Base-by-base conservation (phyloP, 1,139 yeast species). In the Taphrina wiesneri region DNA sequence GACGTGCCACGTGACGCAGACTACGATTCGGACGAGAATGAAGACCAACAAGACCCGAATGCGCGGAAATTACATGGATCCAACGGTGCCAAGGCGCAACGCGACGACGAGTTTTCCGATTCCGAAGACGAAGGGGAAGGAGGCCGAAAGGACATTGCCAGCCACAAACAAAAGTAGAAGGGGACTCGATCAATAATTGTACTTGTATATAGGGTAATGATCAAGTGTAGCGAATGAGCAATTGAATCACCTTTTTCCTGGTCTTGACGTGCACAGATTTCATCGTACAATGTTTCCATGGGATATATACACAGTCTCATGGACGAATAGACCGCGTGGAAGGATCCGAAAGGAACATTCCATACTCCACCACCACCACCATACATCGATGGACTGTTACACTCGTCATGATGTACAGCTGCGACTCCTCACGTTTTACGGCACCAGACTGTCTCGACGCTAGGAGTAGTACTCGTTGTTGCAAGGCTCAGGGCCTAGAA, bases 1-100 rank as follows among this genome's bases (percentile, higher is more conserved):
- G 84, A 86, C 66, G 96, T 90, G 45, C 99, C 98, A 5, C 82
- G 85, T 64, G 98, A 93, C 76, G 82, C 86, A 15, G 96, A 89
- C 72, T 77, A 71, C 36, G 79, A 77, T 36, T 80, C 77, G 68
- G 97, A 91, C 73, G 88, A 83, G 51, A 92, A 89, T 49, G 96
- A 88, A 75, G 96, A 89, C 74, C 46, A 46, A 23, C 23, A 39
- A 25, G 57, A 60, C 39, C 64, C 64, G 28, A 51, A 60, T 41
- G 57, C 57, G 19, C 45, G 64, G 21, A 49, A 60, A 34, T 21
- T 54, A 15, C 59, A 54, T 21, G 57, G 57, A 19, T 45, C 53
- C n/a, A 60, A 41, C 36, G 57, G 57, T 17, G 46, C 49, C 1
- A 60, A 60, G 57, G 57, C 57, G 13, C 56, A 60, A 23, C 85